Evolutionary conservation across 2,329 filamentous ascomycete genomes (phyloP), one percentile per base, ranked within the genome.

Genomic region (Aspergillus vadensis): DNA sequence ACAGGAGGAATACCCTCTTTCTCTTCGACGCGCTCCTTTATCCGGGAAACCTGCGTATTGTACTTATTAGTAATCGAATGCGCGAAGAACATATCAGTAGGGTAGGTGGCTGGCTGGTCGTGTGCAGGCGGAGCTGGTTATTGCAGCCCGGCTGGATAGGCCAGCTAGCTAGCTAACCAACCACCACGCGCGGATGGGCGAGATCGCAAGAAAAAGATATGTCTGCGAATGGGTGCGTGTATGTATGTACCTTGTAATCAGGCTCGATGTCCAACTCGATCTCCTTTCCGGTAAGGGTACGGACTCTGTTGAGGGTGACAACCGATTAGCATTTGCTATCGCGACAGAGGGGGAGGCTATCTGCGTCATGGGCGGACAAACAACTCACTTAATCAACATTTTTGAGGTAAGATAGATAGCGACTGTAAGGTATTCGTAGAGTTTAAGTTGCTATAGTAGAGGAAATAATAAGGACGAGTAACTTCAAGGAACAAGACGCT

Each of bases 21-120:
- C 83, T 99, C 95, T 79, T 99, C 95, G 58, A 99, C 95, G 72
- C 94, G 93, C 81, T 98, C 95, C 85, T 99, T 99, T 84, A 99
- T 98, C 77, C 93, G 88, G 43, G 90, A 89, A 69, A 98, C 91
- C 92, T 96, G 67, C 21, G 50, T 6, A 30, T 56, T 48, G 23
- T 36, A 14, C 1, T 19, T 36, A 7, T 62, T 14, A 62, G 60
- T 48, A 3, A 55, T 30, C 30, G 32, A 6, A 5, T 36, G 4
- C 12, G 30, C 21, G 15, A 41, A 27, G n/a, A 32, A 39, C 4
- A 17, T 27, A 19, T 30, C 10, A 30, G 25, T 30, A 30, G 9
- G 3, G 30, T 36, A 14, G 30, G 5, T 36, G 30, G 30, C 12
- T 36, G 12, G 12, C 32, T 36, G 12, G 32, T 36, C 32, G 32